Conservation (phyloP, 306 rosid species). For the Vigna trinervia region DNA sequence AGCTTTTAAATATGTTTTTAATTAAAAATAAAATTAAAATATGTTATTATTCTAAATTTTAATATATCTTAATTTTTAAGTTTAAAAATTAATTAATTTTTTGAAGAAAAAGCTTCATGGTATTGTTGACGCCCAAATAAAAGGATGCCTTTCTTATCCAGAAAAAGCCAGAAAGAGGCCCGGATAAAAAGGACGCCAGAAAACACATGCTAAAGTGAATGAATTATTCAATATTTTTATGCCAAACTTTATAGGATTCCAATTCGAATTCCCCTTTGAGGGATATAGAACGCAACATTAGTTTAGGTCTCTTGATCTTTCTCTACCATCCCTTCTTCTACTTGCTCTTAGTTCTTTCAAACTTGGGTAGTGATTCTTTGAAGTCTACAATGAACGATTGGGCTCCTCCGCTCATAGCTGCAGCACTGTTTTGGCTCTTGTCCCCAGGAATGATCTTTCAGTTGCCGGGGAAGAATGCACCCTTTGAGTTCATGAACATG, state of each 20-base stretch:
- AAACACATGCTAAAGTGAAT: conserved; percentile 42
- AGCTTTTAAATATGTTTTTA: too few relatives aligned
- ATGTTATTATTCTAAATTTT: too few relatives aligned
- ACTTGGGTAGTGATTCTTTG: background rate
- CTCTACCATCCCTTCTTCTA: background rate
- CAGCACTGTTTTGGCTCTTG: conserved; percentile 76
- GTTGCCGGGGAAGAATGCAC: conserved; percentile 77
- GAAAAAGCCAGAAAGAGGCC: conserved; percentile 25
- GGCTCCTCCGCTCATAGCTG: conserved; percentile 86
- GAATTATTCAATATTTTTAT: conserved; percentile 42
- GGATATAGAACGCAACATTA: conserved; percentile 3
- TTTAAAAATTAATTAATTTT: too few relatives aligned
- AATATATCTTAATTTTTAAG: too few relatives aligned
- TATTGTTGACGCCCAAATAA: conserved; percentile 30
- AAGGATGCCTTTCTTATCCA: conserved; percentile 63
- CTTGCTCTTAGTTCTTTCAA: conserved; percentile 28
- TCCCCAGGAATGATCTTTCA: conserved; percentile 87
- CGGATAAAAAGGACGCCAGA: conserved; percentile 38
- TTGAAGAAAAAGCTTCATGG: too few relatives aligned
- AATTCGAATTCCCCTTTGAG: conserved; percentile 51
- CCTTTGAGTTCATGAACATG: conserved; percentile 81
- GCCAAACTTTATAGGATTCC: conserved; percentile 61
- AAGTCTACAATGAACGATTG: conserved; percentile 65
- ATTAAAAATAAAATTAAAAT: too few relatives aligned
- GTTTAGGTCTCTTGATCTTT: background rate